Evolutionary conservation across 2,329 filamentous ascomycete genomes (phyloP).

Genomic region (Nemania abortiva): DNA sequence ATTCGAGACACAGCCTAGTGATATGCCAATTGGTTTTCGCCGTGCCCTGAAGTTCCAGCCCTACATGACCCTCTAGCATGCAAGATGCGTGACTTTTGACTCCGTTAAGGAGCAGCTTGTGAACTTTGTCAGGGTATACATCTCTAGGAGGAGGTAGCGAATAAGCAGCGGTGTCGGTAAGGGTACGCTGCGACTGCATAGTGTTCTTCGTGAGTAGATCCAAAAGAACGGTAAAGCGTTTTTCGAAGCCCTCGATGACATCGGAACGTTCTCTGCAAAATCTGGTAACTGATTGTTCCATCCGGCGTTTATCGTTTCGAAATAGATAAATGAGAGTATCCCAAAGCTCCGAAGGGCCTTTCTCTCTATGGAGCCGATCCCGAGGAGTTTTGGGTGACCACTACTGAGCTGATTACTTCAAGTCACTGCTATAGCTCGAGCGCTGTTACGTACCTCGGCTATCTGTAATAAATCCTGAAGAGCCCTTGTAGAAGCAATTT

Average conservation of each 20-base stretch:
- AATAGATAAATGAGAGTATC: conserved; percentile 1
- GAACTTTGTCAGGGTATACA: conserved; percentile 20
- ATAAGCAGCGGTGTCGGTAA: conserved; percentile 13
- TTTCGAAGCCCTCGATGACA: conserved; percentile 13
- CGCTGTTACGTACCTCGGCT: no score
- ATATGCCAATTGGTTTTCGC: conserved; percentile 18
- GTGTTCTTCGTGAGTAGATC: conserved; percentile 14
- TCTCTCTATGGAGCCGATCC: conserved; percentile 4
- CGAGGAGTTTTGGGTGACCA: no score
- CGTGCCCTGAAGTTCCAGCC: conserved; percentile 2
- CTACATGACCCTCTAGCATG: conserved; percentile 13
- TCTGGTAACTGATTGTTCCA: conserved; percentile 9
- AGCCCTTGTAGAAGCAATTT: no score
- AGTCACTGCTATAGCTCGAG: no score
- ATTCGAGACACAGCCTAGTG: conserved; percentile 20
- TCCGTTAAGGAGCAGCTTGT: conserved; percentile 19
- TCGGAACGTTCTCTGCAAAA: conserved; percentile 12
- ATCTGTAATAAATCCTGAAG: no score
- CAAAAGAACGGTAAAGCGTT: conserved; percentile 7
- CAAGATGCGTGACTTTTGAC: conserved; percentile 14
- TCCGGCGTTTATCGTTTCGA: conserved; percentile 2
- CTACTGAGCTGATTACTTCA: no score
- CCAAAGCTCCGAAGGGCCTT: conserved; percentile 7
- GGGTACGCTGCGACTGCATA: background rate
- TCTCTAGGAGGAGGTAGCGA: conserved; percentile 8